These are phyloP conservation scores for Cryomyces antarcticus DNA, from an alignment of 495 filamentous ascomycete species.

Conservation along the genomic window DNA sequence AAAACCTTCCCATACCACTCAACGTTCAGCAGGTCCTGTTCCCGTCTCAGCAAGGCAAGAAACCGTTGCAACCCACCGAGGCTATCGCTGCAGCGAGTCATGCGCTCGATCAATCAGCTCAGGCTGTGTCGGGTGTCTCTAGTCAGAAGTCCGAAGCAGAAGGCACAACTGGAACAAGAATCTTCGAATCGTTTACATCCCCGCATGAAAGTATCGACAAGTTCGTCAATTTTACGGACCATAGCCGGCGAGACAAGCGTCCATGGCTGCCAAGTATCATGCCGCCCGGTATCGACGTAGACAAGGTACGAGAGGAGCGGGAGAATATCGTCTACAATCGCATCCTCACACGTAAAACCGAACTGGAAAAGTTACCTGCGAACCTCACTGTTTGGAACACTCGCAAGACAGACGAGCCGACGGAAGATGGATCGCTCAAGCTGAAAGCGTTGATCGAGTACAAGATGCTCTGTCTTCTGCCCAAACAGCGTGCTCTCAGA, in stretches of 20 bases:
- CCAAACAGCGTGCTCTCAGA: constrained; percentile 67
- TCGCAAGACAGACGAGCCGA: constrained; percentile 42
- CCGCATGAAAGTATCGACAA: constrained; percentile 37
- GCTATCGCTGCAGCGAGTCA: constrained; percentile 30
- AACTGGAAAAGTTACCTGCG: constrained; percentile 61
- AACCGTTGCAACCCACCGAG: constrained; percentile 37
- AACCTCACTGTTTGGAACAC: constrained; percentile 74
- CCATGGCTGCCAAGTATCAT: constrained; percentile 68
- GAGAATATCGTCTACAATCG: constrained; percentile 79
- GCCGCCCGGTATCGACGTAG: constrained; percentile 69
- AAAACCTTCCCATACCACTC: constrained; percentile 58
- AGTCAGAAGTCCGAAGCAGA: constrained; percentile 5
- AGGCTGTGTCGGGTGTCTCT: constrained; percentile 10
- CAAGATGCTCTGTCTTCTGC: constrained; percentile 62
- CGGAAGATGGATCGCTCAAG: constrained; percentile 66
- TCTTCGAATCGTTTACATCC: constrained; percentile 42
- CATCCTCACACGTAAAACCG: constrained; percentile 59
- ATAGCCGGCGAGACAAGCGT: constrained; percentile 48
- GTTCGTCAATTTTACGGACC: constrained; percentile 59
- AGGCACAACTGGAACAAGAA: constrained; percentile 18
- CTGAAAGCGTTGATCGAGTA: constrained; percentile 81
- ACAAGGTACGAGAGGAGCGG: constrained; percentile 61
- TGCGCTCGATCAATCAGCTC: constrained; percentile 27
- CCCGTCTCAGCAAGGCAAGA: constrained; percentile 41
- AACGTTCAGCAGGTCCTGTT: constrained; percentile 57